phyloP scores from a whole-genome alignment of 495 filamentous ascomycete genomes.

The Trichoderma parareesei region DNA sequence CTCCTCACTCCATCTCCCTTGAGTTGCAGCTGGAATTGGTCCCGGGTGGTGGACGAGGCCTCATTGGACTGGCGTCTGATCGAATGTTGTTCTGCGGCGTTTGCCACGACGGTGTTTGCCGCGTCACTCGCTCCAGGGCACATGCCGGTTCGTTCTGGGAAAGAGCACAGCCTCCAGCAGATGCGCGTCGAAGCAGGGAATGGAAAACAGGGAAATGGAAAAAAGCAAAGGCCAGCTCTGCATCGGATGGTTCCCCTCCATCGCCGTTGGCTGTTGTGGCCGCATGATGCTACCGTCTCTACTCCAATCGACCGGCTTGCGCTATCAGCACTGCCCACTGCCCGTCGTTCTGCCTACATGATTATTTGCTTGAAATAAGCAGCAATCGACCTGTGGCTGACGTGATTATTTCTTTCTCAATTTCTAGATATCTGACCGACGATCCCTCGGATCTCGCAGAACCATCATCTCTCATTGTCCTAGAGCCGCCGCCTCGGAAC shows the following conservation, averaged over 20 bases:
- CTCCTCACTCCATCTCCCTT: not conserved
- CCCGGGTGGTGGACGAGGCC: not conserved
- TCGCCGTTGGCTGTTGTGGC: not conserved
- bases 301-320: not conserved
- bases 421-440: not conserved
- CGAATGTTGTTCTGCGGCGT: not conserved
- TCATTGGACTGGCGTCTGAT: not conserved
- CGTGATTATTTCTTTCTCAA: not conserved
- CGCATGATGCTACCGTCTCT: not conserved
- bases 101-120: not conserved
- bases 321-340: constrained; percentile 1
- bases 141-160: not conserved
- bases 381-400: not conserved
- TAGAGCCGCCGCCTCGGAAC: constrained; percentile 1
- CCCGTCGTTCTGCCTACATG: not conserved
- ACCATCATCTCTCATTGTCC: not conserved
- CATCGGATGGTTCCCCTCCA: not conserved
- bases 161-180: constrained; percentile 7
- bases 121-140: not conserved
- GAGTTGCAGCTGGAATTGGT: not conserved
- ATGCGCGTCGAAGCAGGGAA: constrained; percentile 3
- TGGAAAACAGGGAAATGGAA: not conserved
- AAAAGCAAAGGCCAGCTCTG: not conserved
- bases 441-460: not conserved
- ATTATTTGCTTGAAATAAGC: not conserved